Base-by-base conservation (phyloP, 1,139 yeast genomes). In the Candida sanyaensis region DNA sequence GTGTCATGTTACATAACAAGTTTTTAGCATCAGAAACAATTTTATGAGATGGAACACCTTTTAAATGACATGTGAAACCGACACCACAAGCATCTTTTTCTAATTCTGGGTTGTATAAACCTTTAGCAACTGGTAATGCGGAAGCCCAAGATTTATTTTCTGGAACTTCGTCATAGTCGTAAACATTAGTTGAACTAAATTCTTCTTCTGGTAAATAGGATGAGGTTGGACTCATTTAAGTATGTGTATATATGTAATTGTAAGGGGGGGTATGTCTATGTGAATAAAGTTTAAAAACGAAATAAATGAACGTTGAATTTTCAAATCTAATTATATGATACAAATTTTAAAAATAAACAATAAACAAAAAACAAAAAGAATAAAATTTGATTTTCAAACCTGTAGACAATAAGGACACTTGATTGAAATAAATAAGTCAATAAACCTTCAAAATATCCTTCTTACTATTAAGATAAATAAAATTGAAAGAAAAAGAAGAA, bases 11-110 rank as follows among this genome's bases (percentile, higher is more conserved):
- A 75, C 98, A 92, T 51, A 93, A 83, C 63, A 93, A 77, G 63
- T 81, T 83, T 58, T 84, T 77, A 40, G 97, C 97, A 71, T 93
- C 98, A 41, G 96, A 85, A 51, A 93, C 93, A 57, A 92, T 91
- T 66, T 92, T 91, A 75, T 93, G 99, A 45, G 96, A 87, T 13
- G 84, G 81, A 37, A 75, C 65, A 51, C 98, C 98, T 68, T 91
- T 89, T 72, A 92, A 87, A 73, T 92, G 91, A 69, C 97, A 90
- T 43, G 96, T 89, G 71, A 93, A 93, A 52, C 98, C 98, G 48
- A 93, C 99, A 74, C 99, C 99, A 78, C 99, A 93, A 43, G 98
- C 97, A 63, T 93, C 99, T 64, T 91, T 90, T 68, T 93, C 99
- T 57, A 78, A 81, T 52, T 88, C 96, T 4, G 98, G 99, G 67